Conservation (phyloP, 2,329 filamentous ascomycete species). For the Phoma sp. region DNA sequence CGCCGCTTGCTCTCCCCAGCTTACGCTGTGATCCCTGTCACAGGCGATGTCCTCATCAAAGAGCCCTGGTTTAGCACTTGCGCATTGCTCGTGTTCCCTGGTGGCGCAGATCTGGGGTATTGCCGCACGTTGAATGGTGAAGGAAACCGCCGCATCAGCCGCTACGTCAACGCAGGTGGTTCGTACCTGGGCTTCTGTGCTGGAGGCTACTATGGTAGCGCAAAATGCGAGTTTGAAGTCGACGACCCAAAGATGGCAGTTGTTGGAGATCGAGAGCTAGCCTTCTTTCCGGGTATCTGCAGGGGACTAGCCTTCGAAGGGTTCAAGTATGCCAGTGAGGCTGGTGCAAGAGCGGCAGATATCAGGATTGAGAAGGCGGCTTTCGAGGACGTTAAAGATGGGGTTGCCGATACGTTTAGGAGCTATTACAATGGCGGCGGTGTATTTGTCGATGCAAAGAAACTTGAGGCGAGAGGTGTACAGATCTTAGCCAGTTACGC, state of each 20-base stretch:
- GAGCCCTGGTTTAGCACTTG: conserved; percentile 92
- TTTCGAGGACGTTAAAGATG: conserved; percentile 58
- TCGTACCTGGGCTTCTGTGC: conserved; percentile 91
- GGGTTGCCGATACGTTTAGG: conserved; percentile 68
- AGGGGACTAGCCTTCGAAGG: conserved; percentile 87
- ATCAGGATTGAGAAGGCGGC: conserved; percentile 69
- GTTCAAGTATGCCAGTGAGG: conserved; percentile 90
- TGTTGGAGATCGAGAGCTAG: conserved; percentile 81
- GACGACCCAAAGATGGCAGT: conserved; percentile 84
- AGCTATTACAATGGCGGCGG: conserved; percentile 96
- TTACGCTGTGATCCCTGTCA: conserved; percentile 90
- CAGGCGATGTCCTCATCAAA: conserved; percentile 78
- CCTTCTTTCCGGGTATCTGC: conserved; percentile 86
- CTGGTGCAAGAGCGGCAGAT: conserved; percentile 75
- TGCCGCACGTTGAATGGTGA: conserved; percentile 85
- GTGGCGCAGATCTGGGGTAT: conserved; percentile 92
- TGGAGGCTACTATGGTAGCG: conserved; percentile 87
- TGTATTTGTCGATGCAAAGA: conserved; percentile 82
- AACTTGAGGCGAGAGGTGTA: conserved; percentile 68
- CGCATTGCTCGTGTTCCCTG: conserved; percentile 88
- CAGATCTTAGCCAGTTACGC: conserved; percentile 84
- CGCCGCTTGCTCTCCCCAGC: conserved; percentile 85
- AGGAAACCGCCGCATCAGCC: conserved; percentile 82
- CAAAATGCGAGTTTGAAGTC: conserved; percentile 88
- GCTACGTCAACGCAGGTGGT: conserved; percentile 86